phyloP scores from a whole-genome alignment of 2,329 filamentous ascomycete species.

The Xylariaceae sp. region DNA sequence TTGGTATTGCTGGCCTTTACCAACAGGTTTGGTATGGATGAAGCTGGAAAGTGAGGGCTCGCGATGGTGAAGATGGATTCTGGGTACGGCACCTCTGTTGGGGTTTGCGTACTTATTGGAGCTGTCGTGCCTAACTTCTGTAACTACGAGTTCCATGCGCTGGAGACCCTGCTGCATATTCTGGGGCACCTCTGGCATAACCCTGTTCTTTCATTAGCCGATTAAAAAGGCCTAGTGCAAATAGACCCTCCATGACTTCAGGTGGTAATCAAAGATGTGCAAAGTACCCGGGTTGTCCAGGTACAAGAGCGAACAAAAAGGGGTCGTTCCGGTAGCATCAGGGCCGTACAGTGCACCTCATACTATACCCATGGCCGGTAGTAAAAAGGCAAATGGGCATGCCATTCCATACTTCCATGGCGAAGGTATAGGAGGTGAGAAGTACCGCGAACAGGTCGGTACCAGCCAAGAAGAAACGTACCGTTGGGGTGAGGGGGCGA shows the following conservation, averaged over 20 bases:
- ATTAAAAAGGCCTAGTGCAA: neutral
- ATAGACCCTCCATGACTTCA: neutral
- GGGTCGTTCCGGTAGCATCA: neutral
- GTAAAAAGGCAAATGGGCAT: too few relatives aligned
- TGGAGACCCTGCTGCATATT: slow-evolving; percentile 95
- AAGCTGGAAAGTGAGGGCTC: slow-evolving; percentile 41
- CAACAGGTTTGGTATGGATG: slow-evolving; percentile 29
- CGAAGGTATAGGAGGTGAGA: neutral
- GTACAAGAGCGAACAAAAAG: slow-evolving; percentile 3
- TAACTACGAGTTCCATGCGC: slow-evolving; percentile 78
- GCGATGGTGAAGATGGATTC: slow-evolving; percentile 36
- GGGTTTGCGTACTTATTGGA: slow-evolving; percentile 21
- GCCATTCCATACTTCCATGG: neutral
- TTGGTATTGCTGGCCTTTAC: slow-evolving; percentile 31
- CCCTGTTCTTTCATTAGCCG: slow-evolving; percentile 46
- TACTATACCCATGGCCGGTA: neutral
- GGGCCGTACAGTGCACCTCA: neutral
- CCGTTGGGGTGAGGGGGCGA: slow-evolving; percentile 55
- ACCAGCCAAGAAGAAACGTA: slow-evolving; percentile 32
- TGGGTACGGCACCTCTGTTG: slow-evolving; percentile 26
- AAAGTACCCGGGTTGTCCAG: neutral
- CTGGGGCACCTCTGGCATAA: slow-evolving; percentile 92
- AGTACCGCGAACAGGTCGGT: neutral
- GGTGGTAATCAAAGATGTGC: neutral
- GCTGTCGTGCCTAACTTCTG: slow-evolving; percentile 41